Evolutionary conservation across 208 protist species (phyloP).

Genomic region (Trypanosoma rangeli): DNA sequence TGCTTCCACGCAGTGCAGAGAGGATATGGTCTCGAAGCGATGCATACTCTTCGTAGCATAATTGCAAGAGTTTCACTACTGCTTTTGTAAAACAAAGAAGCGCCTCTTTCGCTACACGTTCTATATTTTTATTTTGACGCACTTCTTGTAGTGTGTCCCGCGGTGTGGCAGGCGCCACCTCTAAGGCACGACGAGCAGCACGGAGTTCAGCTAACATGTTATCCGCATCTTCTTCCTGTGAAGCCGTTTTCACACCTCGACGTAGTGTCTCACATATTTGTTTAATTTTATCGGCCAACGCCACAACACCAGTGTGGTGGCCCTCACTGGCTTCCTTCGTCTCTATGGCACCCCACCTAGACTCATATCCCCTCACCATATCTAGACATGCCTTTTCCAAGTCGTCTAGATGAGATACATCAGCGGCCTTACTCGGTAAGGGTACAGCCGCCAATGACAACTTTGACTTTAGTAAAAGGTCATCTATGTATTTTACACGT

Average conservation of each 20-base stretch:
- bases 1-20: constrained; percentile 42
- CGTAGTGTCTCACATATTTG: constrained; percentile 3
- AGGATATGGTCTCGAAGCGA: constrained; percentile 46
- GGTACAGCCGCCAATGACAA: not conserved
- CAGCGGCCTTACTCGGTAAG: not conserved
- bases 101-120: constrained; percentile 33
- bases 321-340: not conserved
- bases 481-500: constrained; percentile 15
- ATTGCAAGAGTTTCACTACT: constrained; percentile 30
- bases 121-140: constrained; percentile 38
- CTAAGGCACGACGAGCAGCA: constrained; percentile 16
- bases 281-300: constrained; percentile 14
- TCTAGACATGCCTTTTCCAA: not conserved
- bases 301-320: not conserved
- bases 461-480: constrained; percentile 1
- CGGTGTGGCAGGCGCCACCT: constrained; percentile 27
- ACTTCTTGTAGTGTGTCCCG: constrained; percentile 40
- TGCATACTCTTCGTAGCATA: constrained; percentile 54
- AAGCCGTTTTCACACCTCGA: not conserved
- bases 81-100: constrained; percentile 37
- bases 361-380: constrained; percentile 14
- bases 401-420: not conserved
- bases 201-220: constrained; percentile 25
- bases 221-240: constrained; percentile 1
- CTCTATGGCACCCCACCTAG: not conserved